Conservation (phyloP, 2,329 filamentous ascomycete genomes). For the Diaporthe citriasiana region DNA sequence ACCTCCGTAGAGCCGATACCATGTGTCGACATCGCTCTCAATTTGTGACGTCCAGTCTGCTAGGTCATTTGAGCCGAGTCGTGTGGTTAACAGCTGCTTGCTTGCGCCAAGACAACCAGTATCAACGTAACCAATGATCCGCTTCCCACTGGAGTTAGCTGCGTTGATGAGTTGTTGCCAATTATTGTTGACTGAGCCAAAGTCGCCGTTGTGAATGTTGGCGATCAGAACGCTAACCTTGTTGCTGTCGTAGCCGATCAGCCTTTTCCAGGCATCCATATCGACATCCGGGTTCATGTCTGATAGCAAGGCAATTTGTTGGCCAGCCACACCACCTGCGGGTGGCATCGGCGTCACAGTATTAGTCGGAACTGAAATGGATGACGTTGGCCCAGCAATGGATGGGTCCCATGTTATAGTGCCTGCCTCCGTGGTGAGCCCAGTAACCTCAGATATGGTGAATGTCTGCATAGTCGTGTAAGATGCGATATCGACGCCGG, state of each 20-base stretch:
- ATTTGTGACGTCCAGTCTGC: slow-evolving; percentile 48
- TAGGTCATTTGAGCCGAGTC: slow-evolving; percentile 44
- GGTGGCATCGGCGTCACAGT: not conserved
- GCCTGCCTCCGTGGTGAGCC: not conserved
- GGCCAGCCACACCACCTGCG: not conserved
- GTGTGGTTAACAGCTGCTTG: slow-evolving; percentile 26
- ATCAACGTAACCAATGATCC: not conserved
- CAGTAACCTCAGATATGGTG: not conserved
- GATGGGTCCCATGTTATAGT: not conserved
- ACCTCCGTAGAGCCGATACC: slow-evolving; percentile 46
- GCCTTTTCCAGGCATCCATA: not conserved
- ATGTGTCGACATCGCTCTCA: slow-evolving; percentile 46
- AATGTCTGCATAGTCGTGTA: not conserved
- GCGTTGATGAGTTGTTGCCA: not conserved
- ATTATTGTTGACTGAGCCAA: not conserved
- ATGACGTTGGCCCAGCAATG: not conserved
- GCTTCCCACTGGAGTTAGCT: not conserved
- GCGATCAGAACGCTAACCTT: slow-evolving; percentile 5
- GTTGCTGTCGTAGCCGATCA: not conserved
- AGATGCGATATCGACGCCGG: not conserved
- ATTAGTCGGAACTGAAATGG: not conserved
- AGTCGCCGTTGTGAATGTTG: not conserved
- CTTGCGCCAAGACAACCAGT: not conserved
- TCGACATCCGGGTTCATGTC: not conserved
- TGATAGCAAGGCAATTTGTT: not conserved